Conservation (phyloP, 2,329 filamentous ascomycete species). For the Fusarium decemcellulare region DNA sequence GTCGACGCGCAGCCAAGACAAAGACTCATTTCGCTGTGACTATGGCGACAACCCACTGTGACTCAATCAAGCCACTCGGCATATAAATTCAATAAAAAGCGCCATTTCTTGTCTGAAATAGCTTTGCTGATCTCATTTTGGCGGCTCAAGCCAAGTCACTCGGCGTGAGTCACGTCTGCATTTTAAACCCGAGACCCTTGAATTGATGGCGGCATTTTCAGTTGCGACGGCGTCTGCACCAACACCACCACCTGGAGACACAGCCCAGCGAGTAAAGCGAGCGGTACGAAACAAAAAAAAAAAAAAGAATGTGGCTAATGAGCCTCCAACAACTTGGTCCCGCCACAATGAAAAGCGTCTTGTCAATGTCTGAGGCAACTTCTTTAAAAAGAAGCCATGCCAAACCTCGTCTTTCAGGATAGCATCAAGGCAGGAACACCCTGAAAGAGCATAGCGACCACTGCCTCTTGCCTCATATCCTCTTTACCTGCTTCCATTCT, state of each 20-base stretch:
- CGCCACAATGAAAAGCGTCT: not conserved
- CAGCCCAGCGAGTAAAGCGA: not conserved
- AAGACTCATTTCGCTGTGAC: not conserved
- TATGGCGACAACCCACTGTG: not conserved
- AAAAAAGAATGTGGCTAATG: not conserved
- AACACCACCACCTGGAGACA: not conserved
- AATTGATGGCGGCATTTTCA: slow-evolving; percentile 2
- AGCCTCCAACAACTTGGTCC: not conserved
- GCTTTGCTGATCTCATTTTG: not conserved
- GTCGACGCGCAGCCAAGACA: not conserved
- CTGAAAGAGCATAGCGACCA: not conserved
- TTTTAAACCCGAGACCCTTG: not conserved
- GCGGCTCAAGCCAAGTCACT: slow-evolving; percentile 31
- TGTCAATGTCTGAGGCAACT: not conserved
- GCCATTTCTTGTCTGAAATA: not conserved
- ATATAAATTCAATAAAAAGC: slow-evolving; percentile 18
- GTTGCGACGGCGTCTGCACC: slow-evolving; percentile 7
- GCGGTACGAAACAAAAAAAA: slow-evolving; percentile 6
- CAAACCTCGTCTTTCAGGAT: slow-evolving; percentile 10
- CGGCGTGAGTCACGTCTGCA: slow-evolving; percentile 43
- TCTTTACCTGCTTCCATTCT: not conserved
- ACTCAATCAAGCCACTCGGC: slow-evolving; percentile 13
- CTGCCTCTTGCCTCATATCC: not conserved
- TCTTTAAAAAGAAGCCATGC: not conserved
- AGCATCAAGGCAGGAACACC: not conserved